Conservation (phyloP, 2,329 filamentous ascomycete species). For the Aspergillus luchuensis region DNA sequence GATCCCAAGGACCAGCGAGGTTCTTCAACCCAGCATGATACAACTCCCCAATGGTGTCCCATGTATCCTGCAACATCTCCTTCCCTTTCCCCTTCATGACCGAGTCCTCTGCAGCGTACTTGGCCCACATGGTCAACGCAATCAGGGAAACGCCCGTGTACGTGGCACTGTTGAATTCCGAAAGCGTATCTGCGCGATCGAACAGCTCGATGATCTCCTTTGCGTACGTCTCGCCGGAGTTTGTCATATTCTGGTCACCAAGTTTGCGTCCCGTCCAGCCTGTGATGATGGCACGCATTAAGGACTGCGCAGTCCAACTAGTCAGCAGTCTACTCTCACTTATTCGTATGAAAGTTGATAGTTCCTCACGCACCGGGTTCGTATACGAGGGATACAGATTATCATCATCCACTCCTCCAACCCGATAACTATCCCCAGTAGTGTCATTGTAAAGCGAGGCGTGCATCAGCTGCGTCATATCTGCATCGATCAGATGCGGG, state of each 20-base stretch:
- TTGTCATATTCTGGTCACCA: conserved; percentile 61
- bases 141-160: conserved; percentile 65
- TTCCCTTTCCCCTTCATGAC: conserved; percentile 56
- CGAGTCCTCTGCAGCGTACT: conserved; percentile 58
- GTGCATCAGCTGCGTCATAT: conserved; percentile 50
- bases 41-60: conserved; percentile 54
- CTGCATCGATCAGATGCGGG: conserved; percentile 45
- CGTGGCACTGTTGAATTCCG: conserved; percentile 65
- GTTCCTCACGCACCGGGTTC: conserved; percentile 38
- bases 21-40: conserved; percentile 64
- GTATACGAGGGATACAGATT: conserved; percentile 65
- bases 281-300: conserved; percentile 65
- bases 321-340: too few relatives aligned
- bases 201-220: conserved; percentile 60
- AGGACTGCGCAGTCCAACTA: conserved; percentile 15
- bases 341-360: too few relatives aligned
- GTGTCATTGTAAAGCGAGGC: conserved; percentile 58
- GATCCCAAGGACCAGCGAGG: conserved; percentile 66
- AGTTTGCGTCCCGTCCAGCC: conserved; percentile 60
- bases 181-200: conserved; percentile 57
- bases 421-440: conserved; percentile 62
- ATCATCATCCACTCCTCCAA: conserved; percentile 61
- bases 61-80: conserved; percentile 56
- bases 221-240: conserved; percentile 58
- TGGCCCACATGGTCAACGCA: conserved; percentile 60